Conservation (phyloP, 179 eudicot genomes). For the Nepenthes alata region DNA sequence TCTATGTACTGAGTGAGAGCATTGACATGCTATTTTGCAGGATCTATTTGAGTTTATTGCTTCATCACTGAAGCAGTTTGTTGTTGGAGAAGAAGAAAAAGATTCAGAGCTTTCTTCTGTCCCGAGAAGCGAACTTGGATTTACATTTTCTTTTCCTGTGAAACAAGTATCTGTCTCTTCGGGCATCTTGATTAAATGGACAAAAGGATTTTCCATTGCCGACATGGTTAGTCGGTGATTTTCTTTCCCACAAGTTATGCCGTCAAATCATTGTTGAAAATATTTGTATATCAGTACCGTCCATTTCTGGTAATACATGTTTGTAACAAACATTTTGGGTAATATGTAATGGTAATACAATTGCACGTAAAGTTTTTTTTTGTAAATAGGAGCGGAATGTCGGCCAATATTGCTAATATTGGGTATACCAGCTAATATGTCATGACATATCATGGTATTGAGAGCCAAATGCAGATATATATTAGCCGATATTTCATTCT, state of each 20-base stretch:
- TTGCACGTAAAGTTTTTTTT: too few species aligned
- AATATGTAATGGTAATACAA: too few species aligned
- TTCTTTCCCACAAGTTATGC: neutral
- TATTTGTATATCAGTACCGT: too few species aligned
- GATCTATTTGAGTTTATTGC: conserved; percentile 78
- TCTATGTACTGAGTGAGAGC: neutral
- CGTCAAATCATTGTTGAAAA: too few species aligned
- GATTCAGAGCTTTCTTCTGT: conserved; percentile 20
- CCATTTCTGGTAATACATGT: too few species aligned
- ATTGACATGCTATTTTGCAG: conserved; percentile 25
- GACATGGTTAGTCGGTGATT: conserved; percentile 58
- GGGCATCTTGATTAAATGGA: conserved; percentile 74
- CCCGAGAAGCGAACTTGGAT: conserved; percentile 58
- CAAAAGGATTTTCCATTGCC: conserved; percentile 66
- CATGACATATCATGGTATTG: too few species aligned
- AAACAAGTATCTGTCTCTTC: conserved; percentile 64
- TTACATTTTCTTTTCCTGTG: conserved; percentile 92
- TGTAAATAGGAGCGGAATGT: too few species aligned
- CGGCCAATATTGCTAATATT: too few species aligned
- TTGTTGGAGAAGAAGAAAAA: conserved; percentile 35
- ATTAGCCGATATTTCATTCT: too few species aligned
- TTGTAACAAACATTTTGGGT: too few species aligned
- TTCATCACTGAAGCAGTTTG: conserved; percentile 43
- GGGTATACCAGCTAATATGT: too few species aligned
- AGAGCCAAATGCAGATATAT: too few species aligned